These are phyloP conservation scores for Lentinula novae-zelandiae DNA, from an alignment of 1,284 basidiomycete genomes.

Conservation along the genomic window DNA sequence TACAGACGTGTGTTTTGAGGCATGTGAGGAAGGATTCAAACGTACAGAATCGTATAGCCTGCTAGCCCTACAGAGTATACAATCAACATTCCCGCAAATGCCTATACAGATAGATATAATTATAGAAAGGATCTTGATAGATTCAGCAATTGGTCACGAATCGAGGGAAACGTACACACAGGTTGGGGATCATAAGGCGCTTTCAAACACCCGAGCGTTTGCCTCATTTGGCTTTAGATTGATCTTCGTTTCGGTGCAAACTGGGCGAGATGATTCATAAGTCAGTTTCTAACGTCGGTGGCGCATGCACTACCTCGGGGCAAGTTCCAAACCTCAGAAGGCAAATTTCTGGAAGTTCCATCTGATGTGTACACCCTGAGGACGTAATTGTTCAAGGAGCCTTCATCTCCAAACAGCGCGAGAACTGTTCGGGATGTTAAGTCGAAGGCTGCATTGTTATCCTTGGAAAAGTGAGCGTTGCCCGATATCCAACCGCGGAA, in stretches of 20 bases:
- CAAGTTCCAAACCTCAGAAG: not conserved
- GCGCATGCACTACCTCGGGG: not conserved
- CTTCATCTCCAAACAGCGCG: not conserved
- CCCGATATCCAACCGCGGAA: conserved; percentile 8
- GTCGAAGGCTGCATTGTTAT: not conserved
- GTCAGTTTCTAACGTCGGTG: not conserved
- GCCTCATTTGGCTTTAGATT: not conserved
- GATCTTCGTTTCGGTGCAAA: not conserved
- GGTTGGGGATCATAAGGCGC: not conserved
- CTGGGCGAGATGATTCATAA: not conserved
- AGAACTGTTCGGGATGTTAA: not conserved
- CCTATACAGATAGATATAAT: not conserved
- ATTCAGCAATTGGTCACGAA: not conserved
- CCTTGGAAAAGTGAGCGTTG: not conserved
- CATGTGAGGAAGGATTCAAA: not conserved
- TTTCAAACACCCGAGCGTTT: not conserved
- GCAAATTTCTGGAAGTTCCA: not conserved
- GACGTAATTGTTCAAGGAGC: conserved; percentile 2
- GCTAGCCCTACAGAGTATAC: not conserved
- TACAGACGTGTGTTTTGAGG: not conserved
- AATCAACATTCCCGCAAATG: conserved; percentile 1
- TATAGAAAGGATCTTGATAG: not conserved
- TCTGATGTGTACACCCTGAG: not conserved
- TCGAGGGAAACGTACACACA: not conserved
- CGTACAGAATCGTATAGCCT: not conserved